These are phyloP conservation scores for Inosperma sp. DNA, from an alignment of 768 basidiomycete genomes.

Conservation along the genomic window DNA sequence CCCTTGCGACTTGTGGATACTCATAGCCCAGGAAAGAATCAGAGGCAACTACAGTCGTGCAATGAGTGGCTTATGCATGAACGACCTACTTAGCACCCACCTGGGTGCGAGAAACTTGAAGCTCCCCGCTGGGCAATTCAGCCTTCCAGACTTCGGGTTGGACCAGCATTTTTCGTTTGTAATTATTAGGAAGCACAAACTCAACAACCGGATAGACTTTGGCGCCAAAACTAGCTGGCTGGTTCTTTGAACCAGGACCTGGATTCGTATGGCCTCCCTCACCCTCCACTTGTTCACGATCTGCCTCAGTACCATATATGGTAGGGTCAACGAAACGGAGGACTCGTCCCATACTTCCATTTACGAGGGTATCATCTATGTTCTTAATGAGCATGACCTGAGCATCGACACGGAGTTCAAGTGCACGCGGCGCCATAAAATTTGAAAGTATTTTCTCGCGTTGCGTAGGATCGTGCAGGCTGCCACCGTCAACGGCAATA, in stretches of 20 bases:
- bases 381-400: slow-evolving; percentile 99
- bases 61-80: neutral
- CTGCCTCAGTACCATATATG: slow-evolving; percentile 40
- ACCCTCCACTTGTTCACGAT: slow-evolving; percentile 25
- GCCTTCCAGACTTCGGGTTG: slow-evolving; percentile 78
- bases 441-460: slow-evolving; percentile 79
- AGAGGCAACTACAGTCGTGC: slow-evolving; percentile 62
- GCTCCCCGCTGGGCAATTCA: slow-evolving; percentile 80
- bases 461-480: slow-evolving; percentile 46
- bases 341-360: slow-evolving; percentile 89
- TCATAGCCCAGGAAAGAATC: slow-evolving; percentile 96
- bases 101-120: slow-evolving; percentile 77
- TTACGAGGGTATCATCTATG: slow-evolving; percentile 83
- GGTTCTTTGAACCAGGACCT: slow-evolving; percentile 21
- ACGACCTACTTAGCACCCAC: slow-evolving; percentile 36
- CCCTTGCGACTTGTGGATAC: slow-evolving; percentile 97
- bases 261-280: slow-evolving; percentile 26
- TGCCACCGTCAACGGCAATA: slow-evolving; percentile 60
- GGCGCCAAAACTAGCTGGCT: slow-evolving; percentile 22
- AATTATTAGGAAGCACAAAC: slow-evolving; percentile 61
- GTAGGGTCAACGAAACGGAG: slow-evolving; percentile 62
- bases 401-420: slow-evolving; percentile 72
- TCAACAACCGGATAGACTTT: slow-evolving; percentile 67
- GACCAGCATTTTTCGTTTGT: slow-evolving; percentile 51
- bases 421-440: slow-evolving; percentile 77